These are phyloP conservation scores for Teunomyces lycoperdinae DNA, from an alignment of 805 yeast genomes.

Conservation along the genomic window DNA sequence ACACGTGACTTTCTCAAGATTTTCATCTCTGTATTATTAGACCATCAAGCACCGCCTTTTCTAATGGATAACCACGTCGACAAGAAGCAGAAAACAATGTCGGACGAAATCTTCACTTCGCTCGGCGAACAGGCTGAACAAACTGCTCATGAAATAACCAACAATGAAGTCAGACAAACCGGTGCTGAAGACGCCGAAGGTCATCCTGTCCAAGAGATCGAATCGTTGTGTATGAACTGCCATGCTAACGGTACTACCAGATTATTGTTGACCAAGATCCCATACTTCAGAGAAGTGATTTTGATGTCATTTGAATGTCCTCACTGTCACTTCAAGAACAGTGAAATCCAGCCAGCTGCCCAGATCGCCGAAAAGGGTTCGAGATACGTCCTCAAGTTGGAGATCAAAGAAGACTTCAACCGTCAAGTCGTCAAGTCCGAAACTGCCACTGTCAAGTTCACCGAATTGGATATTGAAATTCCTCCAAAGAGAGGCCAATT, in stretches of 20 bases:
- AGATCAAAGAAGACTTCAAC: constrained; percentile 67
- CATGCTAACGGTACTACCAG: constrained; percentile 81
- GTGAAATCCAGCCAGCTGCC: constrained; percentile 95
- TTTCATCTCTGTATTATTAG: neutral
- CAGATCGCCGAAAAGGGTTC: constrained; percentile 87
- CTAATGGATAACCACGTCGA: constrained; percentile 9
- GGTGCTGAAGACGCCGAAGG: constrained; percentile 85
- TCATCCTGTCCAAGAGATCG: constrained; percentile 92
- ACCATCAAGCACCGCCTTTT: neutral
- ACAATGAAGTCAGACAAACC: constrained; percentile 55
- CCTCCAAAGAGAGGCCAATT: constrained; percentile 94
- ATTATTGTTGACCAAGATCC: constrained; percentile 81
- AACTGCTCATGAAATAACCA: constrained; percentile 19
- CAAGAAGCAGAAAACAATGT: constrained; percentile 14
- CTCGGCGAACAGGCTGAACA: constrained; percentile 43
- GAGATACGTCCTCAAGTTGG: constrained; percentile 67
- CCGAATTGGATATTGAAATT: constrained; percentile 86
- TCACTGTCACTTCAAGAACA: constrained; percentile 87
- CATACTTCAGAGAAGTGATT: constrained; percentile 86
- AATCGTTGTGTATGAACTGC: constrained; percentile 96
- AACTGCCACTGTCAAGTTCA: constrained; percentile 72
- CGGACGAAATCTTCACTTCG: constrained; percentile 20
- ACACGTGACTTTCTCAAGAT: constrained; percentile 7
- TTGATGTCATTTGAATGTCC: constrained; percentile 95
- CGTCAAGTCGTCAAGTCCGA: constrained; percentile 93